Conservation (phyloP, 345 rosid genomes). For the Populus deltoides region DNA sequence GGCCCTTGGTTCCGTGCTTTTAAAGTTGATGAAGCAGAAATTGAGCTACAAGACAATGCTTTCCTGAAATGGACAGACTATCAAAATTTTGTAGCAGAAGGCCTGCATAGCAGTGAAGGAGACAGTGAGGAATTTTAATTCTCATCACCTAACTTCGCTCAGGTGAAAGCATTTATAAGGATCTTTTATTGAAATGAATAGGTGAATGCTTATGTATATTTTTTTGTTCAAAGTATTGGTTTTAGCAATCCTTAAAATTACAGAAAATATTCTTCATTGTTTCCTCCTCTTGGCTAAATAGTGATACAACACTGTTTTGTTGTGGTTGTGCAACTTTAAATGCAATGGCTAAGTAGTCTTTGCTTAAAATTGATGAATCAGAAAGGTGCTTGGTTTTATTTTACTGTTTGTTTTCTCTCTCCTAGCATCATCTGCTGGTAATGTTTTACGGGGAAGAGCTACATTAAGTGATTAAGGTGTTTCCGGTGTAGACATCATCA, state of each 20-base stretch:
- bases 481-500: too few species aligned
- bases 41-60: not conserved
- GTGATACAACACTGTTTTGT: not conserved
- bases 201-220: not conserved
- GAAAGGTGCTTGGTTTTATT: too few species aligned
- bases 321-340: not conserved
- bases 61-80: constrained; percentile 6
- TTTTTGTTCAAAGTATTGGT: not conserved
- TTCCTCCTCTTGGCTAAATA: not conserved
- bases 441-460: too few species aligned
- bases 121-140: not conserved
- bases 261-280: not conserved
- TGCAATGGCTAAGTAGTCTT: too few species aligned
- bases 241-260: too few species aligned
- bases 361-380: too few species aligned
- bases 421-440: too few species aligned
- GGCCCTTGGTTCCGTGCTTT: not conserved
- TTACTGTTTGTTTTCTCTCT: too few species aligned
- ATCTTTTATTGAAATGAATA: not conserved
- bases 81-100: constrained; percentile 9
- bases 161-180: constrained; percentile 4
- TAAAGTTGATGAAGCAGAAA: not conserved
- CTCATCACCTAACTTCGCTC: not conserved
- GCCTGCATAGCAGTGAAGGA: not conserved
- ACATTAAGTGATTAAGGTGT: too few species aligned